Percentiles rank a stretch among this genome's conserved stretches.
Evolutionary conservation across 2,329 filamentous ascomycete species (phyloP).

Genomic region (Trichoderma sp.): DNA sequence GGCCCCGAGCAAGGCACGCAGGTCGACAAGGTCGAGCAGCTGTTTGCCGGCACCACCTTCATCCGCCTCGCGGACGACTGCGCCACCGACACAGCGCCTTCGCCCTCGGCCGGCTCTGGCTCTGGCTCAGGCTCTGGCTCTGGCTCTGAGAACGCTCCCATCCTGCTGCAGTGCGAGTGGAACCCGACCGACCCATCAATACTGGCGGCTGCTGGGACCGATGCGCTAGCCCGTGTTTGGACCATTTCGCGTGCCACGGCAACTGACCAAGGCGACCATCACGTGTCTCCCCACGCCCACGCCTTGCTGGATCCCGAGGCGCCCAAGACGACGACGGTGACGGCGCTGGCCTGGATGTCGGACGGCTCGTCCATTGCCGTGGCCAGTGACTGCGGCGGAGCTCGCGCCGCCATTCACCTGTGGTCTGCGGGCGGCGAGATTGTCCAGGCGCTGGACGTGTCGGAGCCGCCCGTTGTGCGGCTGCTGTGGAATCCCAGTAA

Average conservation of each 20-base stretch:
- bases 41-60: conserved; percentile 62
- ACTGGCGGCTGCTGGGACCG: conserved; percentile 68
- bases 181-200: conserved; percentile 65
- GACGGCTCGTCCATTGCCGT: conserved; percentile 60
- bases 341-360: conserved; percentile 62
- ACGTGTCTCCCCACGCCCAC: conserved; percentile 44
- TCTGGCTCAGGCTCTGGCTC: conserved; percentile 37
- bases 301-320: conserved; percentile 57
- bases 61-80: conserved; percentile 54
- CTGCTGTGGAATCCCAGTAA: conserved; percentile 62
- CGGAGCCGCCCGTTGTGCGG: conserved; percentile 64
- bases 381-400: conserved; percentile 55
- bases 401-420: conserved; percentile 56
- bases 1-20: conserved; percentile 67
- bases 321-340: conserved; percentile 56
- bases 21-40: conserved; percentile 64
- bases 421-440: conserved; percentile 58
- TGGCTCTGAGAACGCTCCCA: conserved; percentile 56
- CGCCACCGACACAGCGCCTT: conserved; percentile 43
- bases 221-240: conserved; percentile 71
- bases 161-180: conserved; percentile 70
- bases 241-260: conserved; percentile 59
- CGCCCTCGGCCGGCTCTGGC: conserved; percentile 42
- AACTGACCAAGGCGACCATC: conserved; percentile 46
- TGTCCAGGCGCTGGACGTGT: conserved; percentile 57